Percentiles rank a stretch among this genome's conserved stretches.
phyloP scores from a whole-genome alignment of 805 yeast genomes.

The Jamesozyma lodderae region DNA sequence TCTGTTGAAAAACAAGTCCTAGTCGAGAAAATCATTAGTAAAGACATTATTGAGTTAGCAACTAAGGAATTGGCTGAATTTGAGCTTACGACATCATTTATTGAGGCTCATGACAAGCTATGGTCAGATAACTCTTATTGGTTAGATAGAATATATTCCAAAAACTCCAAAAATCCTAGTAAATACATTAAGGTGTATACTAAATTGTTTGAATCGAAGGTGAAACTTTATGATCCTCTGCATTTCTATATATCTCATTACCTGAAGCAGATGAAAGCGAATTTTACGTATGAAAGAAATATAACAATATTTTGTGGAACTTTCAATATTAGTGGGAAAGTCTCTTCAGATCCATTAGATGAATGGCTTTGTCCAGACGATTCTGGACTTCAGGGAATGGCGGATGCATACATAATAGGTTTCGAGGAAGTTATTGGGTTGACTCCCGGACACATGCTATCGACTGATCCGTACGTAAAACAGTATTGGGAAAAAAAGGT shows the following conservation, averaged over 20 bases:
- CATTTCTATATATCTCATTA: conserved; percentile 73
- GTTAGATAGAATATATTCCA: conserved; percentile 64
- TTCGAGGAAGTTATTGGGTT: conserved; percentile 85
- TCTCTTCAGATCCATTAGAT: conserved; percentile 47
- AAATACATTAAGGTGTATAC: conserved; percentile 24
- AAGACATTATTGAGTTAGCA: conserved; percentile 46
- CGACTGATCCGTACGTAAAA: conserved; percentile 57
- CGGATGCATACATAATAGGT: conserved; percentile 75
- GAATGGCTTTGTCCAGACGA: conserved; percentile 68
- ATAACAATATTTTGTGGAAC: conserved; percentile 74
- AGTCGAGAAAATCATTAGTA: conserved; percentile 59
- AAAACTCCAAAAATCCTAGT: conserved; percentile 26
- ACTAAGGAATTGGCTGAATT: conserved; percentile 36
- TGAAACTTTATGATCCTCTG: conserved; percentile 78
- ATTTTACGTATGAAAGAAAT: conserved; percentile 52
- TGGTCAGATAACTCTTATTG: conserved; percentile 95
- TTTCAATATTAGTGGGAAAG: conserved; percentile 74
- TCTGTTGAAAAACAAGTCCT: conserved; percentile 83
- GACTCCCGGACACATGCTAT: conserved; percentile 72
- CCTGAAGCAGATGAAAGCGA: conserved; percentile 38
- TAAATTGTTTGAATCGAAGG: conserved; percentile 33
- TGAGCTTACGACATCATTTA: conserved; percentile 38
- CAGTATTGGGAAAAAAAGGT: conserved; percentile 60
- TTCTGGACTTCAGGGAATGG: conserved; percentile 27
- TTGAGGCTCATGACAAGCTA: conserved; percentile 59